Base-by-base conservation (phyloP, 2,329 filamentous ascomycete genomes). In the Hymenotorrendiella dingleyae region DNA sequence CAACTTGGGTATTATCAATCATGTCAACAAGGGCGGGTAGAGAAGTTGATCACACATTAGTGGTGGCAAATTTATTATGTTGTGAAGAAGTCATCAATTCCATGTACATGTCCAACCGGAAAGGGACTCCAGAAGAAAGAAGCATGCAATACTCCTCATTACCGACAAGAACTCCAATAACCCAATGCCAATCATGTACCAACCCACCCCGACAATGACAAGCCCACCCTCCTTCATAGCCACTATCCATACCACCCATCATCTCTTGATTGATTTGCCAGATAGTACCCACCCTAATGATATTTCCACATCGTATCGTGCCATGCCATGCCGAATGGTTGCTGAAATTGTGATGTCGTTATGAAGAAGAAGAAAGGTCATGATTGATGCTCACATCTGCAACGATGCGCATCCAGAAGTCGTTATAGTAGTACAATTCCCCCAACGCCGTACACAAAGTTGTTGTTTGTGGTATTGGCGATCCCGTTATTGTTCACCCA, bases 401-500 rank as follows among this genome's bases (percentile, higher is more conserved):
- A 21, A 14, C 19, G 7, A 12, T 21, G n/a, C 2, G 14, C 32
- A 34, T 34, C 32, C 6, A 7, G 22, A 20, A 20, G 32, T 34
- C 32, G 22, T 34, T 34, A 34, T 34, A 34, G 19, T 34, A 20
- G 19, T 34, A 34, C 32, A 34, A 34, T 19, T 17, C 16, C 16
- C 11, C n/a, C 10, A 20, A 21, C 11, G 9, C 14, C 8, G 22
- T 20, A 34, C 30, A 21, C 30, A 34, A 21, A 5, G 19, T 12
- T 6, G 1, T 29, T 11, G 6, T 8, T 11, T 12, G 11, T 17
- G 17, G 4, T 3, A 10, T 5, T 27, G 6, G 23, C 32, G n/a
- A 19, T 27, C n/a, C n/a, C n/a, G 10, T 40, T 35, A 43, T 42
- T 43, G 32, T 9, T 42, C 47, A 7, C 40, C 47, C 32, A 49